Base-by-base conservation (phyloP, 2,329 filamentous ascomycete species). In the Fusarium buharicum region DNA sequence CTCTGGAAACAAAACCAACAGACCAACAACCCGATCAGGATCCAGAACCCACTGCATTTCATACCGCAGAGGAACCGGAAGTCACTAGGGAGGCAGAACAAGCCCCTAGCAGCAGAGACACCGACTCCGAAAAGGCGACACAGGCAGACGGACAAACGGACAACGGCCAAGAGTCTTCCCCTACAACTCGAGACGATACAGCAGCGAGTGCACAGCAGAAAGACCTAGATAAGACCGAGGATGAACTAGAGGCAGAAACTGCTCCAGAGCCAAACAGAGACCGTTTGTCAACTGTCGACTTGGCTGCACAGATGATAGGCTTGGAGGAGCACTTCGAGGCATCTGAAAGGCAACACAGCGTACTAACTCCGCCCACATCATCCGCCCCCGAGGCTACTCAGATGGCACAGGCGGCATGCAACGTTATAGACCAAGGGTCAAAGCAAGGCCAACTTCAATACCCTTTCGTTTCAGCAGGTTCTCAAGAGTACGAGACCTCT, bases 291-390 rank as follows among this genome's bases (percentile, higher is more conserved):
- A 36, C 39, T 7, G 24, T 37, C 12, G 60, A 64, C 2, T 33
- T 55, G 7, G 14, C 38, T 8, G 10, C 17, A 28, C 48, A 43
- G 22, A 9, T 22, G 36, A 9, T 37, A 46, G 36, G 36, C 11
- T 14, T 62, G 13, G 45, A 47, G 10, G 12, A 33, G 3, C 39
- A 60, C 8, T 34, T 50, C 22, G 59, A 45, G 10, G 37, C 55
- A 4, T 27, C 39, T 8, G 49, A 60, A n/a, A 28, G 34, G 13
- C 24, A 17, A 18, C 13, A n/a, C 7, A n/a, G 16, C 5, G 4
- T 20, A 4, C 9, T 38, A n/a, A 28, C 7, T 4, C 20, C 27
- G 10, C 6, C 30, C 45, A 30, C 22, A 6, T 14, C 16, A 14
- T 8, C 17, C 13, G 24, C 24, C 1, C 20, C 20, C 0, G 27